Conservation (phyloP, 1,284 basidiomycete species). For the Moesziomyces parantarcticus region DNA sequence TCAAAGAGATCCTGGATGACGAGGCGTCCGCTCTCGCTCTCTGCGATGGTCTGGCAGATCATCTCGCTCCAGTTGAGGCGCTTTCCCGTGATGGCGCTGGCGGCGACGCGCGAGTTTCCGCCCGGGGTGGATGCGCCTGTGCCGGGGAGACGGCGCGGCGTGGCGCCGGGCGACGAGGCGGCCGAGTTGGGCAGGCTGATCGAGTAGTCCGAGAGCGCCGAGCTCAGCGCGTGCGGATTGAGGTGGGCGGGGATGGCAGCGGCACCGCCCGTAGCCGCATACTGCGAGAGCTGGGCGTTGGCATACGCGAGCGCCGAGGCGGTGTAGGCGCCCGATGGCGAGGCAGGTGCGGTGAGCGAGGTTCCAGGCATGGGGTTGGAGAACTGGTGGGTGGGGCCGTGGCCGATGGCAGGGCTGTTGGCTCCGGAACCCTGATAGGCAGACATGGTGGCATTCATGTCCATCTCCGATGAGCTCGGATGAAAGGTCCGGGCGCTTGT, state of each 20-base stretch:
- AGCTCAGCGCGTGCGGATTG: conserved; percentile 52
- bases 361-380: conserved; percentile 23
- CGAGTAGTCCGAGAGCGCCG: conserved; percentile 56
- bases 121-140: conserved; percentile 45
- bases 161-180: conserved; percentile 55
- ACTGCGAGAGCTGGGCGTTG: conserved; percentile 59
- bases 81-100: conserved; percentile 58
- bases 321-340: conserved; percentile 44
- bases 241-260: conserved; percentile 50
- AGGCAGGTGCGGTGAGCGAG: conserved; percentile 44
- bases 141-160: conserved; percentile 45
- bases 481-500: conserved; percentile 6
- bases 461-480: conserved; percentile 35
- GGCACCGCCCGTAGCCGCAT: conserved; percentile 42
- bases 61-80: conserved; percentile 66
- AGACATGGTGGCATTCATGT: conserved; percentile 52
- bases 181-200: conserved; percentile 52
- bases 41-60: conserved; percentile 65
- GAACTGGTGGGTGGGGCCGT: conserved; percentile 16
- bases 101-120: conserved; percentile 55
- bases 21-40: conserved; percentile 58
- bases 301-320: conserved; percentile 55
- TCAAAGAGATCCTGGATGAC: conserved; percentile 67
- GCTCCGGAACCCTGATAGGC: conserved; percentile 50
- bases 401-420: conserved; percentile 45